Evolutionary conservation across 192 early-diverging fungal species (phyloP).

Genomic region (Coemansia sp.): DNA sequence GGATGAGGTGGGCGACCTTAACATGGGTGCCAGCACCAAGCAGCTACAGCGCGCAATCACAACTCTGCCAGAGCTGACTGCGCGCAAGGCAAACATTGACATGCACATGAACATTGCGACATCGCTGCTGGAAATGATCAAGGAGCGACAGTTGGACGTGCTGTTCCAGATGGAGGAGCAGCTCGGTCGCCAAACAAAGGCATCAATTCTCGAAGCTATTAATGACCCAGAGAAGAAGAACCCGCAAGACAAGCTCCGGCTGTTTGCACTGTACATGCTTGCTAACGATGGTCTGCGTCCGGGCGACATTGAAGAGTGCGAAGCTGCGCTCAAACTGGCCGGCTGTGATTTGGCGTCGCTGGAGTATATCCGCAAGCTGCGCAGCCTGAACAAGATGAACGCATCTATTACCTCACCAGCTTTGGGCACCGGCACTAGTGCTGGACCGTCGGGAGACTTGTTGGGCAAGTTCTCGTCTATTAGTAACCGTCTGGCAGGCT

Average conservation of each 20-base stretch:
- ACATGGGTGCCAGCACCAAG: constrained; percentile 82
- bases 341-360: constrained; percentile 76
- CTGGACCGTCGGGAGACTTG: constrained; percentile 31
- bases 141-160: constrained; percentile 88
- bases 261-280: constrained; percentile 87
- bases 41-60: constrained; percentile 88
- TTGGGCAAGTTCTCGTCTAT: constrained; percentile 69
- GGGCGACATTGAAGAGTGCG: constrained; percentile 83
- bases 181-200: constrained; percentile 75
- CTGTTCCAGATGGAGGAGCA: constrained; percentile 94
- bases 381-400: constrained; percentile 43
- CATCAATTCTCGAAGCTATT: constrained; percentile 77
- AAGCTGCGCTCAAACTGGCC: constrained; percentile 70
- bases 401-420: constrained; percentile 25
- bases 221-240: constrained; percentile 78
- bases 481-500: constrained; percentile 69
- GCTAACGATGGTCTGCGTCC: constrained; percentile 68
- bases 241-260: constrained; percentile 84
- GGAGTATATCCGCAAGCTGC: constrained; percentile 77
- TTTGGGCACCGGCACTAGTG: constrained; percentile 3
- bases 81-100: constrained; percentile 88
- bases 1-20: constrained; percentile 55
- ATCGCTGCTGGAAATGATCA: constrained; percentile 80
- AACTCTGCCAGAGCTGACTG: constrained; percentile 91
- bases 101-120: constrained; percentile 99